Evolutionary conservation across 768 basidiomycete species (phyloP).

Genomic region (Leccinellum rugosiceps): DNA sequence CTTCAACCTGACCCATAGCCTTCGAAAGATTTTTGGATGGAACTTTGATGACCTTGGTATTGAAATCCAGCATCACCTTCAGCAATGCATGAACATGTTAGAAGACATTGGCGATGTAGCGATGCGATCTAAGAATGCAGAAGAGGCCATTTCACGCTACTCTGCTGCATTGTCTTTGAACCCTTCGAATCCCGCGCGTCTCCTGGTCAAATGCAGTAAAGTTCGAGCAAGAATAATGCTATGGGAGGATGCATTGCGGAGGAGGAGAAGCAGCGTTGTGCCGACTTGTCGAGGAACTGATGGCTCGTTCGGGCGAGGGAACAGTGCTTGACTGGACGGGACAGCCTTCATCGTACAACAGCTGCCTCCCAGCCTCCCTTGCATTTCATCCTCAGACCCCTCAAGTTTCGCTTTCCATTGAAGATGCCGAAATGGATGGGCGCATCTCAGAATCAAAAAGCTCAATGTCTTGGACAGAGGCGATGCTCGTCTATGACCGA

Average conservation of each 20-base stretch:
- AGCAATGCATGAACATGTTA: not conserved
- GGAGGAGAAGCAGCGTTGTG: not conserved
- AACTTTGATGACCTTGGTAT: constrained; percentile 1
- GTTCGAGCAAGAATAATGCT: not conserved
- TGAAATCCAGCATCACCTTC: not conserved
- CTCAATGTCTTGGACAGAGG: not conserved
- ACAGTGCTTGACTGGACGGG: constrained; percentile 3
- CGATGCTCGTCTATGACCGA: not conserved
- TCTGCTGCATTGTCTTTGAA: too few relatives aligned
- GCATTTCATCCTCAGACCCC: not conserved
- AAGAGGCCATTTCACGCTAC: not conserved
- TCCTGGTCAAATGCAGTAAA: constrained; percentile 9
- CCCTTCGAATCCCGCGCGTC: not conserved
- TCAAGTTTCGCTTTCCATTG: not conserved
- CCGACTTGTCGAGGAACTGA: not conserved
- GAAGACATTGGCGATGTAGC: not conserved
- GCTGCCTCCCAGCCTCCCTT: constrained; percentile 7
- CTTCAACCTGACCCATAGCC: not conserved
- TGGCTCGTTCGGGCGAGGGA: not conserved
- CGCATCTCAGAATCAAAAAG: not conserved
- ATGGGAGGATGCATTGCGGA: constrained; percentile 6
- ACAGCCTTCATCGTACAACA: constrained; percentile 10
- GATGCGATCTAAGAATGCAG: not conserved
- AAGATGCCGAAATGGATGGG: not conserved
- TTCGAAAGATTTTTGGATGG: constrained; percentile 11